Evolutionary conservation across 2,329 filamentous ascomycete genomes (phyloP).

Genomic region (Ophiocordyceps camponoti-leonardi): DNA sequence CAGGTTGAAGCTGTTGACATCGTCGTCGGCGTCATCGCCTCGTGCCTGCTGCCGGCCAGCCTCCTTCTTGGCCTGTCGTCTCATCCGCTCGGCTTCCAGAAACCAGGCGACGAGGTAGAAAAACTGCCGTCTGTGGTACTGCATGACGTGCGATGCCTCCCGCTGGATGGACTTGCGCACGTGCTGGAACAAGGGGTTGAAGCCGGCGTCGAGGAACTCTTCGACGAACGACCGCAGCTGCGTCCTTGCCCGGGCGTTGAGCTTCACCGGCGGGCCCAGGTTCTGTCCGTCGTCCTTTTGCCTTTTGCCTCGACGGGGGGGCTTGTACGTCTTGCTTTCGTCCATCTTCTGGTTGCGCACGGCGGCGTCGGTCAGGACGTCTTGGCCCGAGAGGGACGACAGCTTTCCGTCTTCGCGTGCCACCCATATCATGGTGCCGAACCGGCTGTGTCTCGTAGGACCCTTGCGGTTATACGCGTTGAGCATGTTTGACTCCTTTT

Average conservation of each 20-base stretch:
- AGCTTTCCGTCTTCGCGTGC: slow-evolving; percentile 73
- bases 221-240: slow-evolving; percentile 71
- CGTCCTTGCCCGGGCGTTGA: slow-evolving; percentile 58
- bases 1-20: slow-evolving; percentile 64
- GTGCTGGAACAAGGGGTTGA: slow-evolving; percentile 80
- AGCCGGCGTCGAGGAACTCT: slow-evolving; percentile 86
- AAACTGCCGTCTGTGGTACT: slow-evolving; percentile 66
- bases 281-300: slow-evolving; percentile 52
- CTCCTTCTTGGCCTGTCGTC: slow-evolving; percentile 43
- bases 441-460: slow-evolving; percentile 78
- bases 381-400: slow-evolving; percentile 76
- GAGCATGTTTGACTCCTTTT: slow-evolving; percentile 71
- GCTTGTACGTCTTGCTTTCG: slow-evolving; percentile 75
- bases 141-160: slow-evolving; percentile 65
- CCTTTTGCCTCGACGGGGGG: slow-evolving; percentile 46
- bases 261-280: slow-evolving; percentile 53
- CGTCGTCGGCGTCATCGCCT: slow-evolving; percentile 6
- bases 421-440: slow-evolving; percentile 95
- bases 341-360: slow-evolving; percentile 78
- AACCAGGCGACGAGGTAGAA: slow-evolving; percentile 94
- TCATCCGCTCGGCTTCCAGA: slow-evolving; percentile 62
- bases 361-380: slow-evolving; percentile 57
- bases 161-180: slow-evolving; percentile 80
- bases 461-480: slow-evolving; percentile 60
- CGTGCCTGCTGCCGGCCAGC: slow-evolving; percentile 27